Conservation (phyloP, 202 grass and related monocot genomes). For the Eragrostis tef region DNA sequence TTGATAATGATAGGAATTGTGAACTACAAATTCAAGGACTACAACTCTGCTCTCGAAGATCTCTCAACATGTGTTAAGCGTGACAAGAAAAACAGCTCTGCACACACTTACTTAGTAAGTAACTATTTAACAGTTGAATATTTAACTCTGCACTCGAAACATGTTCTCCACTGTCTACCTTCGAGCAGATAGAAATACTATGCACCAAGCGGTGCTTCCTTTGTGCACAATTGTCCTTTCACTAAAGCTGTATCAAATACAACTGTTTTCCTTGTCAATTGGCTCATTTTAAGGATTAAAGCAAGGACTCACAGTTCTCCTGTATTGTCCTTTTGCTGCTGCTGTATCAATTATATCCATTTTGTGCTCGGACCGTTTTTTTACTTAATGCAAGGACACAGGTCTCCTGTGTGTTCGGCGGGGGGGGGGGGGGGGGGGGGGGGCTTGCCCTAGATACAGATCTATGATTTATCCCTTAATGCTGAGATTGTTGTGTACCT, state of each 20-base stretch:
- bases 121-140: constrained; percentile 2
- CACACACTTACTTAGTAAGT: constrained; percentile 91
- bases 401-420: too few relatives aligned
- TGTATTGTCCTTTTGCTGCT: too few relatives aligned
- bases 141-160: too few relatives aligned
- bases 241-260: not conserved
- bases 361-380: too few relatives aligned
- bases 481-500: not conserved
- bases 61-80: constrained; percentile 80
- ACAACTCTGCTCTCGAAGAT: constrained; percentile 80
- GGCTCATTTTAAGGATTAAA: not conserved
- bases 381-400: too few relatives aligned
- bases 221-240: not conserved
- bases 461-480: constrained; percentile 37
- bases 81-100: constrained; percentile 95
- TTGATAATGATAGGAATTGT: constrained; percentile 77
- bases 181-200: constrained; percentile 20
- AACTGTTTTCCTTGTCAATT: constrained; percentile 4
- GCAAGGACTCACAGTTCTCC: not conserved
- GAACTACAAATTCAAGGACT: constrained; percentile 99
- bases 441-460: not conserved
- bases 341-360: too few relatives aligned
- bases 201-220: constrained; percentile 10
- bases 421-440: too few relatives aligned
- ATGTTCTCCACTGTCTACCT: not conserved